Base-by-base conservation (phyloP, 2,329 filamentous ascomycete species). In the Penicillium vulpinum region DNA sequence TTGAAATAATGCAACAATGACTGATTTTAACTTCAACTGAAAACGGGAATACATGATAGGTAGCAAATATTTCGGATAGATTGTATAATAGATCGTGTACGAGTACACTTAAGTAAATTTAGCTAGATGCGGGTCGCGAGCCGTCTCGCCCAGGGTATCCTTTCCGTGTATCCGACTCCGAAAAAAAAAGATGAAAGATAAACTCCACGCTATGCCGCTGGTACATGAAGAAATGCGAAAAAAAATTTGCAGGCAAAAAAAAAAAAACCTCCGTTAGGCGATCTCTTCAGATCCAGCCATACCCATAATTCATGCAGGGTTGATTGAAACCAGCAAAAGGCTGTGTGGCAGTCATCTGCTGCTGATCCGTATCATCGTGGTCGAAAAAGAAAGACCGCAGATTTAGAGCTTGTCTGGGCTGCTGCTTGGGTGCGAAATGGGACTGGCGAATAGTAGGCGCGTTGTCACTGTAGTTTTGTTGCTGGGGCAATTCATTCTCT, bases 151-250 rank as follows among this genome's bases (percentile, higher is more conserved):
- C 58, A 61, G 69, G 66, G 66, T 72, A 68, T 69, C 63, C 66
- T 50, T 62, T 58, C 59, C 58, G 55, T 62, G 56, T 59, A 63
- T 68, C 49, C 48, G 51, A 66, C 58, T 47, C 59, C 54, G 29
- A 43, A 45, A 56, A 26, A 38, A 38, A 54, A 41, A 62, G 28
- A 53, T 45, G 55, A 62, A 59, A 52, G 28, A 54, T 54, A 61
- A 72, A 72, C 69, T 65, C 71, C 70, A 63, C 52, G 70, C 70
- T 72, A 74, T 74, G 70, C 69, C 59, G 67, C 63, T 65, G 51
- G 24, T 51, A 40, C 13, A 29, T 5, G 21, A 18, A 33, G 16
- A 28, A 49, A 40, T 55, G 22, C 45, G 52, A 49, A 45, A 50
- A 48, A 53, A 51, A 44, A 43, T 44, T n/a, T n/a, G 56, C 48